phyloP scores from a whole-genome alignment of 2,329 filamentous ascomycete species.

The Colletotrichum theobromicola region DNA sequence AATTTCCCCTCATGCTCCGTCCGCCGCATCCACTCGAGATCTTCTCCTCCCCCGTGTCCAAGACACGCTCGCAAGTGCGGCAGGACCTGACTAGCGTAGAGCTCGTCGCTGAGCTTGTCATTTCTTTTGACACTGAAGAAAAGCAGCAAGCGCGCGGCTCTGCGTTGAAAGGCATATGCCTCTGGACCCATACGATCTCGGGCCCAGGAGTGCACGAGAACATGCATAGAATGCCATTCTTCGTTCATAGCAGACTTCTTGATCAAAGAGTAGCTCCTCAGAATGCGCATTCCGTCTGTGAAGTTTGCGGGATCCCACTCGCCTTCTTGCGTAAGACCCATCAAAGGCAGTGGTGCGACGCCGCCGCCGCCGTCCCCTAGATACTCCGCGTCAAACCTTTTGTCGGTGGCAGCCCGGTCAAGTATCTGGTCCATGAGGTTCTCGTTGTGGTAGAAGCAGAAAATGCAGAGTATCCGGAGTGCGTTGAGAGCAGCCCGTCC shows the following conservation, averaged over 20 bases:
- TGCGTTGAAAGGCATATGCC: background rate
- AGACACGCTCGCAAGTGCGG: background rate
- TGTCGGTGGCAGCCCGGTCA: conserved; percentile 6
- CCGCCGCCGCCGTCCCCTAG: background rate
- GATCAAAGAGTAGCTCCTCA: conserved; percentile 26
- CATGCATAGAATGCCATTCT: conserved; percentile 24
- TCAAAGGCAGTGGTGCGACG: background rate
- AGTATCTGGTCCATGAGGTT: conserved; percentile 22
- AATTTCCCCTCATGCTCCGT: background rate
- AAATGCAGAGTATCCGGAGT: conserved; percentile 27
- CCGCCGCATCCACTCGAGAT: background rate
- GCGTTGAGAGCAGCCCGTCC: conserved; percentile 24
- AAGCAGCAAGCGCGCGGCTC: background rate
- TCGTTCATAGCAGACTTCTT: background rate
- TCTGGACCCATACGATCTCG: conserved; percentile 10
- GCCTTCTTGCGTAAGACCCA: background rate
- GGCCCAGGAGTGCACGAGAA: conserved; percentile 29
- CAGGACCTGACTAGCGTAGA: background rate
- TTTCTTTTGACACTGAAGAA: background rate
- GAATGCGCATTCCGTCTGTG: background rate
- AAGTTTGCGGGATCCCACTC: background rate
- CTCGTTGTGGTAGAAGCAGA: conserved; percentile 34
- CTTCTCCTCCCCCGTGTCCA: background rate
- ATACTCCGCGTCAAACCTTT: background rate
- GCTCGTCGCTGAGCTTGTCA: background rate